Evolutionary conservation across 2,329 filamentous ascomycete genomes (phyloP), one percentile per base, ranked within the genome.

Genomic region (Alternaria viburni): DNA sequence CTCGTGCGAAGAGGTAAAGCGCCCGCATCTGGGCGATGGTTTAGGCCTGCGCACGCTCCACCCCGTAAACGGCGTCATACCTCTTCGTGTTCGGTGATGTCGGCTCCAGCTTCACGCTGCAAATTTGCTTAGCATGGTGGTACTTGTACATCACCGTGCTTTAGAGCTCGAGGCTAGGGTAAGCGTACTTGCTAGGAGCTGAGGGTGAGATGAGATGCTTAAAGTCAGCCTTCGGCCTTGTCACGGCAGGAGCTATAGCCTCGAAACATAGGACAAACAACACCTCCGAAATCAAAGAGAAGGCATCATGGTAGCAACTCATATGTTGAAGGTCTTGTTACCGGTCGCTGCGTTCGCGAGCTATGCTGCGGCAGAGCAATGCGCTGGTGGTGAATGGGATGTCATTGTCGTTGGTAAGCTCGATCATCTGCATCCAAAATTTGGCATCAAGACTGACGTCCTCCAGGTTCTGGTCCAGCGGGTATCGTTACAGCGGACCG

Each of bases 401-500:
- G 70, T 71, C n/a, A 73, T 73, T 26, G 43, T 73, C 44, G 64
- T 73, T 26, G 68, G 68, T 69, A 66, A 47, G 62, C 26, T 23
- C n/a, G 5, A 44, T 32, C 5, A 21, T 19, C 5, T 5, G 12
- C 10, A 32, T 2, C 10, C 19, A 59, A 12, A 7, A 15, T 13
- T 30, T 15, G 12, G 3, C 21, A 32, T 5, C 15, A 5, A 23
- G 15, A 44, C 25, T 61, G 36, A 57, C 44, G 9, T 12, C 6
- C 13, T n/a, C 19, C 25, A 73, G 72, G 73, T n/a, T 83, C 84
- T 36, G 85, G 85, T 28, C 83, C 85, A 8, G 84, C 84, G 8
- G 85, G 85, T 6, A 85, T 87, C 56, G 84, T 86, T 28, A 81
- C 84, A 32, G 84, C 85, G 28, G 83, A 85, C 56, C 76, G 83